These are phyloP conservation scores for Tranzscheliella williamsii DNA, from an alignment of 1,284 basidiomycete genomes.

Conservation along the genomic window DNA sequence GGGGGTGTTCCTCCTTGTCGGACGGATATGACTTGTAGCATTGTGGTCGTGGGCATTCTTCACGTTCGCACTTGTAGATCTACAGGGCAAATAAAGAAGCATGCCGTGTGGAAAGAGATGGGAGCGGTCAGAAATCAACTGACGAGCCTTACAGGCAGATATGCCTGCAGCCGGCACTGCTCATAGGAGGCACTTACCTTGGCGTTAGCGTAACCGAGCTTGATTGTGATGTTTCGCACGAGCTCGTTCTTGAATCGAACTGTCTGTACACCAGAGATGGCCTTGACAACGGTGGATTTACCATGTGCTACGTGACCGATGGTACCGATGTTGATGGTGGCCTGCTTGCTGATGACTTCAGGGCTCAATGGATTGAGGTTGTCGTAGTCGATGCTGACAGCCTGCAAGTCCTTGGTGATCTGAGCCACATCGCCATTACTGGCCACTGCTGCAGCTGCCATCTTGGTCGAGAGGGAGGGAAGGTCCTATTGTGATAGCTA, in stretches of 20 bases:
- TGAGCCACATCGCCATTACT: conserved; percentile 26
- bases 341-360: conserved; percentile 97
- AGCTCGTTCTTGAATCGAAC: conserved; percentile 97
- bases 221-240: conserved; percentile 92
- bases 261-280: conserved; percentile 98
- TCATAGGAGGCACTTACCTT: conserved; percentile 69
- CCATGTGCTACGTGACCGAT: conserved; percentile 71
- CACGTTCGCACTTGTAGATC: conserved; percentile 98
- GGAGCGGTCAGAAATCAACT: neutral
- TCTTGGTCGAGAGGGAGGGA: conserved; percentile 12
- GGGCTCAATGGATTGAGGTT: conserved; percentile 85
- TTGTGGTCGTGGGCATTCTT: conserved; percentile 86
- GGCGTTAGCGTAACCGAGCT: conserved; percentile 96
- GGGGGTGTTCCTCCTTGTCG: conserved; percentile 88
- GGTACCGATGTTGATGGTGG: conserved; percentile 64
- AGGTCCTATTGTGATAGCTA: too few relatives aligned
- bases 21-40: conserved; percentile 93
- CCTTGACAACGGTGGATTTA: conserved; percentile 98
- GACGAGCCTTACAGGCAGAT: neutral
- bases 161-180: neutral
- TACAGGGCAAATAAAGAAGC: conserved; percentile 58
- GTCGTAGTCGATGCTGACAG: conserved; percentile 34
- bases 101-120: neutral
- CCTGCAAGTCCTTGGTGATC: conserved; percentile 33
- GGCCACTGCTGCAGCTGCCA: conserved; percentile 42